phyloP scores from a whole-genome alignment of 2,329 filamentous ascomycete species.

The Lachnellula suecica region DNA sequence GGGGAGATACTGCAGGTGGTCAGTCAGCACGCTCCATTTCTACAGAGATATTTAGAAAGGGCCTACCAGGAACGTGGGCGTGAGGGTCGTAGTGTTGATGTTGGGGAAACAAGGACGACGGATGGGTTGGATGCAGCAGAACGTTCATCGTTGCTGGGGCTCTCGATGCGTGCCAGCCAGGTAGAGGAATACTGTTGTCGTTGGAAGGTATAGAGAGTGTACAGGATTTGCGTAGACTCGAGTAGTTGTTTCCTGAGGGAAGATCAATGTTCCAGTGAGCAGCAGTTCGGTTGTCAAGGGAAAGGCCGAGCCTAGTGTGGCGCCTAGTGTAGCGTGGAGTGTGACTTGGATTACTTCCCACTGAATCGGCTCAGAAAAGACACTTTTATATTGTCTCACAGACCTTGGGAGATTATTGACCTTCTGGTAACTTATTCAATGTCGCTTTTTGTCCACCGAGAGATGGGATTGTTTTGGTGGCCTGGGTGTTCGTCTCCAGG shows the following conservation, averaged over 20 bases:
- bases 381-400: too few species aligned
- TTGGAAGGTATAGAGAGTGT: neutral
- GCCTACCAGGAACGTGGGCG: conserved; percentile 54
- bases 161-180: neutral
- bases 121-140: conserved; percentile 56
- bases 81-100: conserved; percentile 47
- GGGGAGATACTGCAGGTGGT: conserved; percentile 44
- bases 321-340: neutral
- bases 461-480: neutral
- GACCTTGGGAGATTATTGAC: too few species aligned
- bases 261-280: neutral
- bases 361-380: too few species aligned
- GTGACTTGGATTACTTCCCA: too few species aligned
- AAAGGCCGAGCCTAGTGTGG: too few species aligned
- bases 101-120: conserved; percentile 57
- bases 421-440: too few species aligned
- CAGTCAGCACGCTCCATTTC: too few species aligned
- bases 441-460: too few species aligned
- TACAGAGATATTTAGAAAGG: conserved; percentile 51
- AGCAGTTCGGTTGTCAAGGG: too few species aligned
- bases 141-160: conserved; percentile 54
- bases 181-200: neutral
- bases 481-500: neutral
- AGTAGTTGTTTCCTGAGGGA: neutral
- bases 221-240: neutral